Conservation (phyloP, 345 rosid species). For the Microcos paniculata region DNA sequence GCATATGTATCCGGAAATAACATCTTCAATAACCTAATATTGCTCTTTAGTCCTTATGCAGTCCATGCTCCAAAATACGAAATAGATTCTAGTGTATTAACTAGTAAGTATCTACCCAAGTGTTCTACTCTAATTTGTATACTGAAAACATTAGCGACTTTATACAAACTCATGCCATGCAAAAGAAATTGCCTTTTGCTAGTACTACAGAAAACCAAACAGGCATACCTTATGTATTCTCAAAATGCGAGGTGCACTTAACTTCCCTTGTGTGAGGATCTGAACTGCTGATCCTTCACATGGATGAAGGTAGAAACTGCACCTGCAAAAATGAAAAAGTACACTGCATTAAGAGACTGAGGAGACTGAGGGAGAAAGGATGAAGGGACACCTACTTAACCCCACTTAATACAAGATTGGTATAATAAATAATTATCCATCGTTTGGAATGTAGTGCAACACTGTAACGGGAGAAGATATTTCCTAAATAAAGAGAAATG, state of each 20-base stretch:
- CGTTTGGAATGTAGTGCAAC: not conserved
- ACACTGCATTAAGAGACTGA: not conserved
- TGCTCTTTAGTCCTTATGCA: not conserved
- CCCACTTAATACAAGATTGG: not conserved
- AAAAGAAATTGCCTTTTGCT: conserved; percentile 3
- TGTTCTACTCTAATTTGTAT: not conserved
- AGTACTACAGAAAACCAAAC: conserved; percentile 8
- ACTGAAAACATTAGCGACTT: not conserved
- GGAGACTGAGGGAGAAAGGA: not conserved
- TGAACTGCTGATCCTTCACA: conserved; percentile 84
- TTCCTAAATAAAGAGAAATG: not conserved
- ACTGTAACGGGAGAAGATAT: not conserved
- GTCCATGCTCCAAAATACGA: not conserved
- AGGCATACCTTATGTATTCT: conserved; percentile 88
- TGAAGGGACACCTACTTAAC: not conserved
- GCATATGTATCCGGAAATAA: not conserved
- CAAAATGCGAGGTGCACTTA: conserved; percentile 97
- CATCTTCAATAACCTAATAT: not conserved
- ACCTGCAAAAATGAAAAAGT: conserved; percentile 49
- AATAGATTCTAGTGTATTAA: not conserved
- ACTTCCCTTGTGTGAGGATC: conserved; percentile 92
- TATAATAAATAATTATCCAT: not conserved
- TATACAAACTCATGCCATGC: not conserved
- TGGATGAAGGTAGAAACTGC: conserved; percentile 94
- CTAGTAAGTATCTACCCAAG: not conserved